Evolutionary conservation across 1,139 yeast species (phyloP), one percentile per base, ranked within the genome.

Genomic region (Geotrichum carabidarum): DNA sequence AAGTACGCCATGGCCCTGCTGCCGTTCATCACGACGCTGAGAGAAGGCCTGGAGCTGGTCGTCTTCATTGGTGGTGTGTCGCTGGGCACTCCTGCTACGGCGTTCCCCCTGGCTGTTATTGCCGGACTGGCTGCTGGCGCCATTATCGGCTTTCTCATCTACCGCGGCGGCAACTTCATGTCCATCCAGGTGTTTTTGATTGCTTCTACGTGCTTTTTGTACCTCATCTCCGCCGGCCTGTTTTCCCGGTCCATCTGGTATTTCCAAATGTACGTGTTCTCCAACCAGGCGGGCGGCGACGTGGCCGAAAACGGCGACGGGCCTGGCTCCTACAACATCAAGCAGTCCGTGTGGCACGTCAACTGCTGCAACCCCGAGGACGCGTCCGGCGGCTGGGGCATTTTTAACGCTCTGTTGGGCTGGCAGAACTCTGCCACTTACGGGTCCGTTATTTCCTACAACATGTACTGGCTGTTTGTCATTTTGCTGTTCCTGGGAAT

Each of bases 381-480:
- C 45, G 95, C 86, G 68, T 22, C 27, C 3, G 91, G 91, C 38
- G 93, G 95, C 59, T 91, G 96, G 96, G 89, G 88, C 84, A 71
- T 91, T 38, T 79, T 90, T 68, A 90, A 93, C 63, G 97, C 98
- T 5, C 74, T 91, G 12, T 78, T 93, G 55, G 99, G 98, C 1
- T 91, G 99, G 99, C 87, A 93, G 38, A 91, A 91, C 71, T 82
- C 94, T 38, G 98, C 97, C 15, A 90, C 97, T 1, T 88, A 86
- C 67, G 96, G 96, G 17, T 87, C 96, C 42, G 90, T 91, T n/a
- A 69, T 78, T 18, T 80, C 90, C 51, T 91, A 91, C 71, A 78
- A 82, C 60, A 59, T 75, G 5, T 91, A 87, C 71, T 91, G 99
- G 99, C 47, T 80, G 5, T 69, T 77, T 37, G 80, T 89, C 12